Evolutionary conservation across 2,329 filamentous ascomycete genomes (phyloP).

Genomic region (Leptographium lundbergii): DNA sequence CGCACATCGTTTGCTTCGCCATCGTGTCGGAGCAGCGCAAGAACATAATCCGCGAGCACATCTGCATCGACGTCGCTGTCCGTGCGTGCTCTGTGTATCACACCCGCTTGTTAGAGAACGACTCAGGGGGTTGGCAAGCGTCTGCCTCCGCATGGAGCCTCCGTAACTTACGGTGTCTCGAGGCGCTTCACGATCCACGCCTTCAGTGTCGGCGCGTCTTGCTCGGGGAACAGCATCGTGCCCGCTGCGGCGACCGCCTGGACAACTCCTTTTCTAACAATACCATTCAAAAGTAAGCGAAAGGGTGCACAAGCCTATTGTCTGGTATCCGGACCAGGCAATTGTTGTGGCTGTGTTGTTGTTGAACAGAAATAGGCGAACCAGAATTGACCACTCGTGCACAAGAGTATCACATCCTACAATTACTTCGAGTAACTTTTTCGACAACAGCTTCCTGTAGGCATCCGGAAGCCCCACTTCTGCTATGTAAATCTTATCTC

Average conservation of each 20-base stretch:
- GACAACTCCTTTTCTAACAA: not conserved
- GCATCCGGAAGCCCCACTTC: no score
- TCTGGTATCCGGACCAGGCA: not conserved
- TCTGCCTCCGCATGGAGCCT: not conserved
- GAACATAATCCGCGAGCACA: slow-evolving; percentile 74
- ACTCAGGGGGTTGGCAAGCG: not conserved
- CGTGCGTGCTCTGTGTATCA: slow-evolving; percentile 52
- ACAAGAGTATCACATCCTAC: no score
- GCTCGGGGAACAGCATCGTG: slow-evolving; percentile 49
- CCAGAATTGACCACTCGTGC: no score
- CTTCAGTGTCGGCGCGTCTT: slow-evolving; percentile 53
- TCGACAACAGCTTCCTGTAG: no score
- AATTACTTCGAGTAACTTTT: no score
- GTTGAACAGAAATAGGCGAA: no score
- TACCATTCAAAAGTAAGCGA: not conserved
- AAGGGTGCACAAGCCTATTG: no score
- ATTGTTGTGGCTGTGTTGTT: not conserved
- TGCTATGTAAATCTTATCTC: no score
- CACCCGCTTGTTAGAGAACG: not conserved
- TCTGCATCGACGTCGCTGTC: slow-evolving; percentile 72
- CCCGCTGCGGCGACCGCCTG: not conserved
- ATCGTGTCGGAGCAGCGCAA: slow-evolving; percentile 61
- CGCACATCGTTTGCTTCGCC: slow-evolving; percentile 52
- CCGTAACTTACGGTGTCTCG: slow-evolving; percentile 52
- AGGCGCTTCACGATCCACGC: slow-evolving; percentile 67